Percentiles rank a stretch among this genome's conserved stretches.
phyloP scores from a whole-genome alignment of 2,329 filamentous ascomycete species.

The Bretziella fagacearum region DNA sequence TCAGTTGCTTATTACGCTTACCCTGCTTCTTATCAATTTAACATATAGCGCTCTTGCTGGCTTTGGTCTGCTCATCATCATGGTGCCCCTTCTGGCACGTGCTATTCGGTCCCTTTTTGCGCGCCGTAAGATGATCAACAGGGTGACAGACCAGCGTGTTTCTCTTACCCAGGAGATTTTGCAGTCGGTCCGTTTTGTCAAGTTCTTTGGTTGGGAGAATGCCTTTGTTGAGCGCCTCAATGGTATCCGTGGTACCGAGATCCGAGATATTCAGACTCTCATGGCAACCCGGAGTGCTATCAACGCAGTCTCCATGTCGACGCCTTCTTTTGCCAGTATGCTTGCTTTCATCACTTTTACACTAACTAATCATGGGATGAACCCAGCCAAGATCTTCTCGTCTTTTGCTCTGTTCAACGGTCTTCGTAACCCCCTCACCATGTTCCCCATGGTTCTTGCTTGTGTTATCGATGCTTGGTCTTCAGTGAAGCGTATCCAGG shows the following conservation, averaged over 20 bases:
- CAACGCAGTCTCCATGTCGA: constrained; percentile 65
- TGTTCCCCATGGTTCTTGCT: constrained; percentile 74
- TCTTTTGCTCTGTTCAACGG: constrained; percentile 89
- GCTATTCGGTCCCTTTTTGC: constrained; percentile 62
- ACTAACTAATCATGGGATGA: constrained; percentile 46
- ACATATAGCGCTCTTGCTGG: constrained; percentile 80
- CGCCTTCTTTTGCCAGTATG: constrained; percentile 93
- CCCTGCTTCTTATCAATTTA: constrained; percentile 70
- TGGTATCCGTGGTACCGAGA: constrained; percentile 58
- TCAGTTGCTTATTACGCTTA: constrained; percentile 58
- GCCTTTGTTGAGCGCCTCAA: constrained; percentile 65
- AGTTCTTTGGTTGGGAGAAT: constrained; percentile 90
- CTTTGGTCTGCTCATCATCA: constrained; percentile 64
- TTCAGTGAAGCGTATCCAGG: constrained; percentile 69
- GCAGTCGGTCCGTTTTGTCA: constrained; percentile 83
- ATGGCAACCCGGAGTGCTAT: constrained; percentile 72
- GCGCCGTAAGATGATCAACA: constrained; percentile 69
- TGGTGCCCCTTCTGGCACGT: constrained; percentile 58
- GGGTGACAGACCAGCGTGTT: constrained; percentile 82
- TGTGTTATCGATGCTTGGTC: constrained; percentile 81
- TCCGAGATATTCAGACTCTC: constrained; percentile 67
- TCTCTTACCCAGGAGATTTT: constrained; percentile 84
- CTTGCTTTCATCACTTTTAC: constrained; percentile 76
- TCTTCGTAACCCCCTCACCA: constrained; percentile 73
- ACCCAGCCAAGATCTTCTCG: constrained; percentile 71